Evolutionary conservation across 441 rosid species (phyloP).

Genomic region (Adansonia madagascariensis): DNA sequence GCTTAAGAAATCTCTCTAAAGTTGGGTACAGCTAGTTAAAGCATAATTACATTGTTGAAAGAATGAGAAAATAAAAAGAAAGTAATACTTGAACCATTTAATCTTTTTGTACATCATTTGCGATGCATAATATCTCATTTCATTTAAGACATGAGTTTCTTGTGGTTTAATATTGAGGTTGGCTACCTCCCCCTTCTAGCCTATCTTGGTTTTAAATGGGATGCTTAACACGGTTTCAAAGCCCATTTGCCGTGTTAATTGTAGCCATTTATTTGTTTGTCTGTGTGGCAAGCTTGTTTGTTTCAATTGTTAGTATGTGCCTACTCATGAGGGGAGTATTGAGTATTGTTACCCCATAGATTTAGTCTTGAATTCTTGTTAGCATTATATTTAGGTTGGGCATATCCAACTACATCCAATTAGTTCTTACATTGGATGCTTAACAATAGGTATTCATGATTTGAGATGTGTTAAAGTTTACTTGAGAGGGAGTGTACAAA

Average conservation of each 20-base stretch:
- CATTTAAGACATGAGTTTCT: background rate
- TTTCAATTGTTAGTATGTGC: background rate
- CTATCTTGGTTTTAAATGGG: background rate
- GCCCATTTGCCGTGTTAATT: background rate
- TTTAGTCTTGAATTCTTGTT: background rate
- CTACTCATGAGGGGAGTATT: background rate
- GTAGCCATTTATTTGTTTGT: background rate
- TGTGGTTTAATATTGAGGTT: background rate
- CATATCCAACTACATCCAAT: background rate
- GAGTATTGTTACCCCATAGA: background rate
- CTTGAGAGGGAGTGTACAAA: background rate
- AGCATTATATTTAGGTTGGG: background rate
- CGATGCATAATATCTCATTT: background rate
- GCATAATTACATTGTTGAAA: background rate
- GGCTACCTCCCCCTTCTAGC: background rate
- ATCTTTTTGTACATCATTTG: background rate
- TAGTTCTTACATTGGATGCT: background rate
- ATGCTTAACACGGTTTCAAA: background rate
- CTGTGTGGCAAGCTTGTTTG: background rate
- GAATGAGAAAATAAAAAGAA: background rate
- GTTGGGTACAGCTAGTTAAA: background rate
- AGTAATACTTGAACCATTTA: background rate
- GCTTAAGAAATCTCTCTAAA: background rate
- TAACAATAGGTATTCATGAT: background rate
- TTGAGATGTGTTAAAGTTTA: too few species aligned